Conservation (phyloP, 306 rosid species). For the Cicer chorassanicum region DNA sequence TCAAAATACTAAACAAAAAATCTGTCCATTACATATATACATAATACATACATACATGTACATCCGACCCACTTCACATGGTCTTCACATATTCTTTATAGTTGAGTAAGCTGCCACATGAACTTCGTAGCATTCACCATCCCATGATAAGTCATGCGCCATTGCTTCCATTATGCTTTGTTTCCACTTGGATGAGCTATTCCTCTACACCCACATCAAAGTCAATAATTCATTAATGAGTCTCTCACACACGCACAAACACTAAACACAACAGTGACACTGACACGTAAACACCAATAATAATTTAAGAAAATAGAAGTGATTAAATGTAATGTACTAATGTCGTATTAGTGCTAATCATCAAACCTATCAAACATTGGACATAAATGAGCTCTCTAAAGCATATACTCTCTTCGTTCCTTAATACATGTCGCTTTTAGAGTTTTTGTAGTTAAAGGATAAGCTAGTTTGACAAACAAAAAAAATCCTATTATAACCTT, state of each 20-base stretch:
- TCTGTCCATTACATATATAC: not conserved
- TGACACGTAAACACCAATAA: not conserved
- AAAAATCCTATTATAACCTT: too few relatives aligned
- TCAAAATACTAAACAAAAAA: conserved; percentile 3
- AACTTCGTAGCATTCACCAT: conserved; percentile 79
- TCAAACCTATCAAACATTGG: not conserved
- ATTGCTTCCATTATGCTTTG: conserved; percentile 68
- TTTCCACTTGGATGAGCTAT: conserved; percentile 64
- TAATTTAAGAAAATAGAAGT: not conserved
- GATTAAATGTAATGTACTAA: not conserved
- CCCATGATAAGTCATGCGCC: conserved; percentile 88
- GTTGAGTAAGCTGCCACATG: conserved; percentile 71
- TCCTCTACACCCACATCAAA: conserved; percentile 54
- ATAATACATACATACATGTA: conserved; percentile 1
- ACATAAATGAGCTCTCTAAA: not conserved
- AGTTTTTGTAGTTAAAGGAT: too few relatives aligned
- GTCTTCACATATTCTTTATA: conserved; percentile 44
- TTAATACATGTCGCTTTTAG: too few relatives aligned
- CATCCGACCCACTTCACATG: conserved; percentile 46
- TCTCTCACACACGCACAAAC: not conserved
- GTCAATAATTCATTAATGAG: conserved; percentile 2
- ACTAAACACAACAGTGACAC: not conserved
- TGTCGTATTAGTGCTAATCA: not conserved
- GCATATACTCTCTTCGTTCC: not conserved
- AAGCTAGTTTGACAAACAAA: too few relatives aligned